A percentile compares a stretch with the other conserved stretches of the same genome.
Conservation (phyloP, 78 protist genomes). For the Planoprotostelium fungivorum region DNA sequence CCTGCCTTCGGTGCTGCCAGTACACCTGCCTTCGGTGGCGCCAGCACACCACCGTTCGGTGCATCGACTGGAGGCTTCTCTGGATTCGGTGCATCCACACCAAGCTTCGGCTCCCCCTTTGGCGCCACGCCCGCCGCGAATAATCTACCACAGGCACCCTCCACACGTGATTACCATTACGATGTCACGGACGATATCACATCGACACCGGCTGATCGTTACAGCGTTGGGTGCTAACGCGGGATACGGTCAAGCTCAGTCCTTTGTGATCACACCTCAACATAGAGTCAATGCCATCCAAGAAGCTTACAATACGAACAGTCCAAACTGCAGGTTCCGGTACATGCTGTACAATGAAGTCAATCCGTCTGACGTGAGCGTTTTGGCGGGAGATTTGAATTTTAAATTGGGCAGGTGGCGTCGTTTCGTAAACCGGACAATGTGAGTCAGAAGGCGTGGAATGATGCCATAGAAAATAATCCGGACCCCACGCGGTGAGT, state of each 20-base stretch:
- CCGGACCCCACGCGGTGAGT: neutral
- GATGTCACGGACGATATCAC: no score
- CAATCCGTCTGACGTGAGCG: neutral
- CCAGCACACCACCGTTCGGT: neutral
- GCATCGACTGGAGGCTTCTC: neutral
- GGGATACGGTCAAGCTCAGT: neutral
- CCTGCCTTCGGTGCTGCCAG: neutral
- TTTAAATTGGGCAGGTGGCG: neutral
- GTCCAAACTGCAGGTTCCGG: neutral
- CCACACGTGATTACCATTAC: no score
- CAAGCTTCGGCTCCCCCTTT: neutral
- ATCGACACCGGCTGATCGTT: no score
- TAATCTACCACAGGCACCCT: no score
- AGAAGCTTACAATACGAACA: neutral
- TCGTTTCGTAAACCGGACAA: neutral
- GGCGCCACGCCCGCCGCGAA: no score
- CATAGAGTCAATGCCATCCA: neutral
- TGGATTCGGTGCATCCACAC: neutral
- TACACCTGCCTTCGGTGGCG: neutral
- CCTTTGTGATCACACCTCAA: neutral
- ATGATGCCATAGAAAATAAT: neutral
- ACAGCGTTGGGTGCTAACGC: no score
- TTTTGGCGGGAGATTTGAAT: neutral
- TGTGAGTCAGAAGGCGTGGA: neutral
- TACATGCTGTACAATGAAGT: neutral